A percentile compares a stretch with the other conserved stretches of the same genome.
Evolutionary conservation across 1,139 yeast species (phyloP).

Genomic region (Candida neerlandica): DNA sequence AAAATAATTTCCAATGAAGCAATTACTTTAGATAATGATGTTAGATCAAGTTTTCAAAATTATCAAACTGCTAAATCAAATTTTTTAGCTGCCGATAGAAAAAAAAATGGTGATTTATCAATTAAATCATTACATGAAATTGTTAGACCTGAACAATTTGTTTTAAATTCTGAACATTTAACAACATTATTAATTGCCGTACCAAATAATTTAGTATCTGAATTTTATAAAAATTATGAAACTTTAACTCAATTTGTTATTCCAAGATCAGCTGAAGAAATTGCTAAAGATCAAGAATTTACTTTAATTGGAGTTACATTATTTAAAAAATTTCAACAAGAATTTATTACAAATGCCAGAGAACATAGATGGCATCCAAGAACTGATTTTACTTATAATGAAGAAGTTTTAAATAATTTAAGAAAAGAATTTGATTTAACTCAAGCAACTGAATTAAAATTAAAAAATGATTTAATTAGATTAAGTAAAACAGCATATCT

Average conservation of each 20-base stretch:
- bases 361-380: conserved; percentile 92
- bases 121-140: conserved; percentile 89
- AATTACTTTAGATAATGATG: conserved; percentile 78
- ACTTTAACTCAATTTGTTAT: conserved; percentile 79
- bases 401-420: conserved; percentile 69
- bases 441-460: conserved; percentile 68
- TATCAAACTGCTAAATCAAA: conserved; percentile 85
- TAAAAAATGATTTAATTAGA: conserved; percentile 78
- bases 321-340: conserved; percentile 77
- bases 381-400: conserved; percentile 82
- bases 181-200: conserved; percentile 84
- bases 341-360: conserved; percentile 70
- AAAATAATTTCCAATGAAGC: conserved; percentile 75
- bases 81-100: conserved; percentile 85
- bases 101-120: conserved; percentile 89
- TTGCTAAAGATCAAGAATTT: conserved; percentile 75
- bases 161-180: conserved; percentile 81
- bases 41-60: conserved; percentile 65
- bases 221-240: conserved; percentile 73
- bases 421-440: conserved; percentile 80
- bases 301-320: conserved; percentile 75
- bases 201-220: conserved; percentile 63
- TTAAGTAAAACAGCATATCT: conserved; percentile 85
- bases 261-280: conserved; percentile 79
- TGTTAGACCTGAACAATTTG: conserved; percentile 83